Percentiles rank a stretch among this genome's conserved stretches.
phyloP scores from a whole-genome alignment of 495 filamentous ascomycete species.

The Podospora comata region DNA sequence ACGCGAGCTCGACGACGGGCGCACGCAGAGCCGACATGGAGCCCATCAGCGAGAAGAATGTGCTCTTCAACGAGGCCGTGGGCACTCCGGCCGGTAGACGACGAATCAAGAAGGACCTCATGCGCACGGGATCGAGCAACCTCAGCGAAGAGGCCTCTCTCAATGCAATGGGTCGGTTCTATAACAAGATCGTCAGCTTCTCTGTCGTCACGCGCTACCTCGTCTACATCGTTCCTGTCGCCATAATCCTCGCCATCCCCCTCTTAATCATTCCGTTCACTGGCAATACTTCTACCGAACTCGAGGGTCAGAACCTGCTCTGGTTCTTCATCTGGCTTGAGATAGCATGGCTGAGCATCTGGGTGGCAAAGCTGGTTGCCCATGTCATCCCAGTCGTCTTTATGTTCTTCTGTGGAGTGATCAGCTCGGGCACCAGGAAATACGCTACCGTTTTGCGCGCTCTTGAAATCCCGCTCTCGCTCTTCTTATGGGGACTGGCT shows the following conservation, averaged over 20 bases:
- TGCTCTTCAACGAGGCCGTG: constrained; percentile 47
- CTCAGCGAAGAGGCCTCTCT: constrained; percentile 55
- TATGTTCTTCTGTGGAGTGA: constrained; percentile 82
- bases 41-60: constrained; percentile 35
- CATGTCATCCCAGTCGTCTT: constrained; percentile 77
- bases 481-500: constrained; percentile 83
- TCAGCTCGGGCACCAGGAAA: constrained; percentile 87
- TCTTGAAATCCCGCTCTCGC: constrained; percentile 78
- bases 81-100: constrained; percentile 51
- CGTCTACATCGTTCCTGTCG: constrained; percentile 81
- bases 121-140: constrained; percentile 54
- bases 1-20: constrained; percentile 48
- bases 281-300: constrained; percentile 36
- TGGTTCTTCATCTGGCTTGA: constrained; percentile 91
- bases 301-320: constrained; percentile 52
- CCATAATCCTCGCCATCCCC: constrained; percentile 69
- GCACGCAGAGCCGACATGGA: constrained; percentile 42
- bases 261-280: constrained; percentile 68
- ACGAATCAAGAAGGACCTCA: constrained; percentile 48
- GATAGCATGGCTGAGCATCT: constrained; percentile 82
- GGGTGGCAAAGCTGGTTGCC: constrained; percentile 80
- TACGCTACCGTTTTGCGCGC: constrained; percentile 78
- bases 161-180: constrained; percentile 82
- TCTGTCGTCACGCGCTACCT: constrained; percentile 85
- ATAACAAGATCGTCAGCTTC: constrained; percentile 78